Evolutionary conservation across 2,329 filamentous ascomycete species (phyloP), one percentile per base, ranked within the genome.

Genomic region (Geosmithia putterillii): DNA sequence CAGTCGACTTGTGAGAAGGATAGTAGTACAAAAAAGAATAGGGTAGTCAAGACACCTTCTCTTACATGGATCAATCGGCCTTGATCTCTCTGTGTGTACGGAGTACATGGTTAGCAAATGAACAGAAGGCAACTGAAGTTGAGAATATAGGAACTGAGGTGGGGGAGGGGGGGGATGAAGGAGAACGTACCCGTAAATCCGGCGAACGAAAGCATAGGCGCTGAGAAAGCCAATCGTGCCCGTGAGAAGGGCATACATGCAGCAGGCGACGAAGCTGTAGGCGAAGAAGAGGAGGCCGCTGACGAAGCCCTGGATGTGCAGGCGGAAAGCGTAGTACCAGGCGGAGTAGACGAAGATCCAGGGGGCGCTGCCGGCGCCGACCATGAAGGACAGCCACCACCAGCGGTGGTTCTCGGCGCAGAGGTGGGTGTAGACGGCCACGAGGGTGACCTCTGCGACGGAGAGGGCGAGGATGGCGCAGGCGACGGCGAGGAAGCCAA

Each of bases 331-430:
- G 62, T 86, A 94, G 65, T 90, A 94, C 81, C 85, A 94, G 41
- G 81, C 67, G 58, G 83, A 86, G 65, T 92, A 94, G 34, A 76
- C 58, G 57, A 90, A 92, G 34, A 94, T 76, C 86, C 86, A 94
- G 47, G 86, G 60, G 7, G 83, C 76, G 51, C 81, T 86, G 51
- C 81, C 78, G 40, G 81, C 83, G 38, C 87, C 87, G 8, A 88
- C 76, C 41, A 86, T 63, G 65, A 94, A 92, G 42, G 83, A 86
- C 59, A 86, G 83, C 86, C 86, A 94, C 85, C 85, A 92, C 87
- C 87, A 94, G 58, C 86, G 76, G 62, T 92, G 83, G 60, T 94
- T 88, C 72, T 94, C 87, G 2, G 78, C 72, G 63, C 86, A 90
- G 17, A 94, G 75, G 63, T 86, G 83, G 40, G 85, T 74, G 61